phyloP scores from a whole-genome alignment of 1,284 basidiomycete species.

The Thecaphora thlaspeos region DNA sequence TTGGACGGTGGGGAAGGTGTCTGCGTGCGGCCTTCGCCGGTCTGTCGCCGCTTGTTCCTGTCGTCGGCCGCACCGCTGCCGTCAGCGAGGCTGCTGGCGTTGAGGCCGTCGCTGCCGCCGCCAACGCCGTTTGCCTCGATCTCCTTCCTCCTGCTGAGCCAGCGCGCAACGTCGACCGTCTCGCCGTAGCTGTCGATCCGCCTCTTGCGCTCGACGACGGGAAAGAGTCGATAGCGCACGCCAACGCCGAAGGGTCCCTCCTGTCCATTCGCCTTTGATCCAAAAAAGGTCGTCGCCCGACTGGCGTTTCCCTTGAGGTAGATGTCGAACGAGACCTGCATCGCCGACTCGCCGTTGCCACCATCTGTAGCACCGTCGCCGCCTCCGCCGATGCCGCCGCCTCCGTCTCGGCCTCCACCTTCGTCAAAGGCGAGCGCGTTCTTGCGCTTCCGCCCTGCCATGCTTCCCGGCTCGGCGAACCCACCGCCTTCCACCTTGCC shows the following conservation, averaged over 20 bases:
- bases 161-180: slow-evolving; percentile 76
- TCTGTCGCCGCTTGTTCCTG: neutral
- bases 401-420: slow-evolving; percentile 1
- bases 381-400: slow-evolving; percentile 63
- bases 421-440: slow-evolving; percentile 21
- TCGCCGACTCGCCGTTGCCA: slow-evolving; percentile 61
- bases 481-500: slow-evolving; percentile 3
- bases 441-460: slow-evolving; percentile 18
- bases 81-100: slow-evolving; percentile 62
- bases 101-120: slow-evolving; percentile 38
- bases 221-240: slow-evolving; percentile 93
- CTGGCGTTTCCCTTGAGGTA: slow-evolving; percentile 91
- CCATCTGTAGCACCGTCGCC: slow-evolving; percentile 63
- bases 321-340: slow-evolving; percentile 83
- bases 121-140: slow-evolving; percentile 33
- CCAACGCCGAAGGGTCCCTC: slow-evolving; percentile 62
- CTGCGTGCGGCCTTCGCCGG: slow-evolving; percentile 39
- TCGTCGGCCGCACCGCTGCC: slow-evolving; percentile 7
- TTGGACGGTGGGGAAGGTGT: slow-evolving; percentile 86
- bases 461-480: slow-evolving; percentile 6
- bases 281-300: slow-evolving; percentile 77
- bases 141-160: slow-evolving; percentile 57
- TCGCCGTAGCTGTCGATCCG: slow-evolving; percentile 95
- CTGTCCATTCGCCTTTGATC: slow-evolving; percentile 52
- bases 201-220: slow-evolving; percentile 87